Base-by-base conservation (phyloP, 2,329 filamentous ascomycete genomes). In the Fusarium armeniacum region DNA sequence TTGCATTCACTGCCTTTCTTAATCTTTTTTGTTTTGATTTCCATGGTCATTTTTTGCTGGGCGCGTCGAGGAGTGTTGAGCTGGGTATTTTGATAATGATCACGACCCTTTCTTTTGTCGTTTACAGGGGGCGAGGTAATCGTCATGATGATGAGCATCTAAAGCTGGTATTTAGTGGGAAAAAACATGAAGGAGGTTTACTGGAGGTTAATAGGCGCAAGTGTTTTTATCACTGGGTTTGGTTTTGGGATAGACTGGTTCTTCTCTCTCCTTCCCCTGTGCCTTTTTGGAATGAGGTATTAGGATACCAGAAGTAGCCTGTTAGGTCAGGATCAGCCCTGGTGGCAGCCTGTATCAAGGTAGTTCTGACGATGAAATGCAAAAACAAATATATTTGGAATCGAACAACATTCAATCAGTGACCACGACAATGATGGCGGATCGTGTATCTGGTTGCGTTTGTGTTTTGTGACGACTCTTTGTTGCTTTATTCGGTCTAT, bases 121-220 rank as follows among this genome's bases (percentile, higher is more conserved):
- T 43, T 62, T 62, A 52, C n/a, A 26, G 67, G 46, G 51, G 44
- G 54, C 20, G 54, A 56, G 45, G 56, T 30, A 54, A 46, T 57
- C 62, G 30, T 18, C 53, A 72, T 55, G 69, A 72, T 65, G 62
- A 70, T 55, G 58, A 70, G 36, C 32, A 66, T 67, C 62, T 72
- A 50, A 50, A 63, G 70, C 59, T 65, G 59, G 68, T 61, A 28
- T 58, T 71, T 62, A 59, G 60, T 54, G 28, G 44, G 18, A 24
- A 61, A 61, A 60, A 54, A 52, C 28, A 65, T 65, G 58, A 54
- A 30, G 52, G 53, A 33, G 58, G 28, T 40, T 59, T 38, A 58
- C 40, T 15, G 55, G 41, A 20, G 59, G 41, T 41, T 45, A 36
- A 55, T 45, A 44, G 70, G 72, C 62, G 72, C 53, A 64, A 52